A percentile compares a stretch with the other conserved stretches of the same genome.
Evolutionary conservation across 2,329 filamentous ascomycete species (phyloP).

Genomic region (Scedosporium boydii): DNA sequence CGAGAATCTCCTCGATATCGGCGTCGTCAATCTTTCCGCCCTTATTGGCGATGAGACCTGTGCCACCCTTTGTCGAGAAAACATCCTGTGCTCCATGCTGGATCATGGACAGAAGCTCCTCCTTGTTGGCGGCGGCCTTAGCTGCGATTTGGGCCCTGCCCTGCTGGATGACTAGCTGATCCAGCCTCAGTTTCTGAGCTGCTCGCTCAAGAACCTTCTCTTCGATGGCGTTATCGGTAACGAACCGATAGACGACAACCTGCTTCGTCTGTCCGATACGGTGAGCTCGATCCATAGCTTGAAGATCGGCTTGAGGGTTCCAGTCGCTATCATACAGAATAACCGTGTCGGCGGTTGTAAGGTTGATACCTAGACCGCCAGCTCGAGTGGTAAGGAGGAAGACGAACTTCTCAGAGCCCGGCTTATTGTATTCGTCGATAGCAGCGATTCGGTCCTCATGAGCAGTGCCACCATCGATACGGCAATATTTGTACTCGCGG

Average conservation of each 20-base stretch:
- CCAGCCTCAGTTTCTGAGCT: constrained; percentile 89
- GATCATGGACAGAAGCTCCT: constrained; percentile 95
- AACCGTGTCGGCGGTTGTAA: constrained; percentile 92
- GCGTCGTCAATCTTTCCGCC: constrained; percentile 65
- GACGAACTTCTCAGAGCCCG: constrained; percentile 89
- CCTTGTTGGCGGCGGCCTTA: constrained; percentile 89
- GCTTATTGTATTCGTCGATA: constrained; percentile 97
- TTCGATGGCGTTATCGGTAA: constrained; percentile 96
- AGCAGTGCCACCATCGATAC: constrained; percentile 92
- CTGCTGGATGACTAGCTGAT: constrained; percentile 97
- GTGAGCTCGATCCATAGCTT: constrained; percentile 98
- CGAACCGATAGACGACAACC: constrained; percentile 90
- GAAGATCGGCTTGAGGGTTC: constrained; percentile 96
- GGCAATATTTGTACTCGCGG: constrained; percentile 87
- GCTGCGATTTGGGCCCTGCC: constrained; percentile 83
- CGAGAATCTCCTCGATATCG: constrained; percentile 82
- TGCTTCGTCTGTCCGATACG: constrained; percentile 98
- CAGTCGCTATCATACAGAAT: constrained; percentile 96
- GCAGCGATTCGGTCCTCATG: constrained; percentile 96
- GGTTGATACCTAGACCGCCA: constrained; percentile 91
- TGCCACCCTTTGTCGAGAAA: constrained; percentile 64
- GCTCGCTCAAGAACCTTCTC: constrained; percentile 96
- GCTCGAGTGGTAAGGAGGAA: constrained; percentile 93
- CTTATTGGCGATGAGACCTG: constrained; percentile 49
- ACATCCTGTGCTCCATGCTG: constrained; percentile 96